These are phyloP conservation scores for Dryas integrifolia DNA, from an alignment of 331 rosid genomes.

Conservation along the genomic window DNA sequence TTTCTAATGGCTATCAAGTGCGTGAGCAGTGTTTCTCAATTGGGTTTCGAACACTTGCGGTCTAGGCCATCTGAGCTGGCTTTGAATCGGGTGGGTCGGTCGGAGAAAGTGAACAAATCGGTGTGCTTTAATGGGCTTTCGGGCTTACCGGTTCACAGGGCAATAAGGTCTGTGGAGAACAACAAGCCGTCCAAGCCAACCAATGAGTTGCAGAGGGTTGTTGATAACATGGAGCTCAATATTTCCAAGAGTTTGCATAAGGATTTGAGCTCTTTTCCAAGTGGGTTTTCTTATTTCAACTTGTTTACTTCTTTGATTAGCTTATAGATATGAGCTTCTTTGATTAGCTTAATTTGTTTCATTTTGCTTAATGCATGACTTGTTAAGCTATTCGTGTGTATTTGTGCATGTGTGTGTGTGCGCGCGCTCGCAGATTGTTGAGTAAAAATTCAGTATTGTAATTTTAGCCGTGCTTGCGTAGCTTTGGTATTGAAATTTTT, in stretches of 20 bases:
- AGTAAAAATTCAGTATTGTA: too few relatives aligned
- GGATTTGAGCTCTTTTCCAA: constrained; percentile 14
- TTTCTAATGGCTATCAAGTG: constrained; percentile 8
- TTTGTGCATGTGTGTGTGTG: too few relatives aligned
- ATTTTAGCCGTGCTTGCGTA: too few relatives aligned
- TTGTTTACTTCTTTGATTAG: too few relatives aligned
- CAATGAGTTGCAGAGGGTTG: constrained; percentile 31
- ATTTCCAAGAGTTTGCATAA: constrained; percentile 26
- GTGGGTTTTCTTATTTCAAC: neutral
- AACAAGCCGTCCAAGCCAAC: constrained; percentile 21
- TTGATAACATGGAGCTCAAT: constrained; percentile 33
- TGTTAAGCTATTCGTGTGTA: too few relatives aligned
- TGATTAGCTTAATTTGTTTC: too few relatives aligned
- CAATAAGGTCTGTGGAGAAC: constrained; percentile 7
- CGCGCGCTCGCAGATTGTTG: too few relatives aligned
- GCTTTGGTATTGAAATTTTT: too few relatives aligned
- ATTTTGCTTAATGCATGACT: too few relatives aligned
- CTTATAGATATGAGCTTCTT: too few relatives aligned
- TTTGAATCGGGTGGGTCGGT: neutral
- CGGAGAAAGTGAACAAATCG: constrained; percentile 3
- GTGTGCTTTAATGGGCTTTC: constrained; percentile 4
- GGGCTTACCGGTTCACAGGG: constrained; percentile 2
- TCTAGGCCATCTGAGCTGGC: too few relatives aligned
- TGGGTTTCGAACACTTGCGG: constrained; percentile 1
- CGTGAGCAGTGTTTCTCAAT: neutral